phyloP scores from a whole-genome alignment of 306 rosid species.

The Alnus glutinosa region DNA sequence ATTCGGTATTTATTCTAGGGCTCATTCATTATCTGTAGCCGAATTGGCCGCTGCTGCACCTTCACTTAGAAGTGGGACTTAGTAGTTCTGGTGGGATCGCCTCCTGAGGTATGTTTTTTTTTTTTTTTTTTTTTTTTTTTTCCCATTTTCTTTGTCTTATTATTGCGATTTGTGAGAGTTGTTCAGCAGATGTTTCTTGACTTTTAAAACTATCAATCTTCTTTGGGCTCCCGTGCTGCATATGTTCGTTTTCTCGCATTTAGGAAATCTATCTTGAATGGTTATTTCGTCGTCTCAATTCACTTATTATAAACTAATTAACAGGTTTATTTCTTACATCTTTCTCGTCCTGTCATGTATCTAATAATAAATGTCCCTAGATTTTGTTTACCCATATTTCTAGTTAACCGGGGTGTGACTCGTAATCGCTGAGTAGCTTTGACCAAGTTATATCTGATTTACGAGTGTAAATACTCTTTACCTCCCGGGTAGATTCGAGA shows the following conservation, averaged over 20 bases:
- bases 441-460: not conserved
- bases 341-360: not conserved
- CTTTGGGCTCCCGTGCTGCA: not conserved
- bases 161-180: not conserved
- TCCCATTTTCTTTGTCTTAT: not conserved
- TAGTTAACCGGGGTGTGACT: not conserved
- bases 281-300: not conserved
- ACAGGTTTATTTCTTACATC: not conserved
- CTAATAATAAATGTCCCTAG: not conserved
- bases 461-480: not conserved
- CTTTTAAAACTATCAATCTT: no score
- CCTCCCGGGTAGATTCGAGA: no score
- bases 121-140: not conserved
- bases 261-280: not conserved
- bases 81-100: not conserved
- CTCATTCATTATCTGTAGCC: slow-evolving; percentile 1
- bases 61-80: not conserved
- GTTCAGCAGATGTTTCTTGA: no score
- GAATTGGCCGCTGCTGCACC: not conserved
- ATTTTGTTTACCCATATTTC: not conserved
- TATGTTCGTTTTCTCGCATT: not conserved
- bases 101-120: not conserved
- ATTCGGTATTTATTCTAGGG: not conserved
- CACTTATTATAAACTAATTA: not conserved
- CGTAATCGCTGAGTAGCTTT: not conserved